phyloP scores from a whole-genome alignment of 805 yeast species.

The Candida suzukii region DNA sequence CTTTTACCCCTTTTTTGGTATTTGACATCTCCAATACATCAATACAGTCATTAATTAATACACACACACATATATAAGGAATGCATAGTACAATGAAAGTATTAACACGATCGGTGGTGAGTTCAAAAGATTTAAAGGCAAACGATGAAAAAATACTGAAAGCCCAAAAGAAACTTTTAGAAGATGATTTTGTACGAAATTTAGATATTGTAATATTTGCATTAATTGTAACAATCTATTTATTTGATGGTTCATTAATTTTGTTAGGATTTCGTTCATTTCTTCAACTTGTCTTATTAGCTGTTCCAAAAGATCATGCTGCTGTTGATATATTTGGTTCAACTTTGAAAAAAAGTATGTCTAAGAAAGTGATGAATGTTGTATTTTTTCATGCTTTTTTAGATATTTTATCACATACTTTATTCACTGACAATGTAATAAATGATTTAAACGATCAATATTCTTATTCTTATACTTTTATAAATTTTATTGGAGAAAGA shows the following conservation, averaged over 20 bases:
- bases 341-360: conserved; percentile 17
- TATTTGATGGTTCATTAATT: conserved; percentile 34
- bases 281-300: conserved; percentile 30
- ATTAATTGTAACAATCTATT: conserved; percentile 29
- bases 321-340: conserved; percentile 14
- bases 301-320: conserved; percentile 32
- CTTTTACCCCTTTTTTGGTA: too few species aligned
- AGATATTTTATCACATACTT: too few species aligned
- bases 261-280: conserved; percentile 25
- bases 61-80: not conserved
- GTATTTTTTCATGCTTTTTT: too few species aligned
- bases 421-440: conserved; percentile 21
- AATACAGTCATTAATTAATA: too few species aligned
- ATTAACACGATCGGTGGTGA: not conserved
- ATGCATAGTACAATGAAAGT: not conserved
- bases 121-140: conserved; percentile 26
- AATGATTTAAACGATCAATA: conserved; percentile 12
- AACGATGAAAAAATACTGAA: conserved; percentile 36
- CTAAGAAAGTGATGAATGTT: conserved; percentile 24
- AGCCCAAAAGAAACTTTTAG: conserved; percentile 34
- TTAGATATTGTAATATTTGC: conserved; percentile 30
- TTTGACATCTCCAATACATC: too few species aligned
- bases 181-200: conserved; percentile 27
- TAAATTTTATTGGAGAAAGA: conserved; percentile 43
- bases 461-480: conserved; percentile 29